Evolutionary conservation across 306 rosid genomes (phyloP).

Genomic region (Chamaecrista fasciculata): DNA sequence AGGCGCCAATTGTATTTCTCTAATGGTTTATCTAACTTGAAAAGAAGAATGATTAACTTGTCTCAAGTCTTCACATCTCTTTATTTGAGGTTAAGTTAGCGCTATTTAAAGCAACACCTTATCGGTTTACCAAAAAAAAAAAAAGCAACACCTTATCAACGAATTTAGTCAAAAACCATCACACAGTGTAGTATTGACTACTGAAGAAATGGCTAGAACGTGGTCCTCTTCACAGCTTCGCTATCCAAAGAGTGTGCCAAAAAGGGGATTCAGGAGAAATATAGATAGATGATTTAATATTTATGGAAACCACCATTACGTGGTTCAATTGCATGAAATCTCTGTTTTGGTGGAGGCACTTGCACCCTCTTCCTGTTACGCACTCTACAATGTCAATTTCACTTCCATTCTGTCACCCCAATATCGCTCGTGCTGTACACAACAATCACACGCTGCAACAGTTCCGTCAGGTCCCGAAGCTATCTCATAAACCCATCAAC

Average conservation of each 20-base stretch:
- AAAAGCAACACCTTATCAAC: no score
- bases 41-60: no score
- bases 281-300: no score
- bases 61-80: no score
- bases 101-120: no score
- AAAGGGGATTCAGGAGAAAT: not conserved
- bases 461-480: not conserved
- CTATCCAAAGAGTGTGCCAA: not conserved
- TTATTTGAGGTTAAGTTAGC: no score
- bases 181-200: no score
- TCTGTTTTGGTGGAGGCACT: not conserved
- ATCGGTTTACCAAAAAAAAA: no score
- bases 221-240: not conserved
- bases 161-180: no score
- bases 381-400: conserved; percentile 36
- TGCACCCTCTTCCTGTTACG: conserved; percentile 27
- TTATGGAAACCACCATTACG: not conserved
- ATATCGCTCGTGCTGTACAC: not conserved
- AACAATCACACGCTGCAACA: conserved; percentile 20
- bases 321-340: not conserved
- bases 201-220: not conserved
- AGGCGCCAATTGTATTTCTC: no score
- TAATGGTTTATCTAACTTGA: no score
- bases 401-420: conserved; percentile 21
- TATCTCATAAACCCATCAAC: conserved; percentile 32